A percentile compares a stretch with the other conserved stretches of the same genome.
Evolutionary conservation across 345 rosid species (phyloP).

Genomic region (Sisymbrium irio): DNA sequence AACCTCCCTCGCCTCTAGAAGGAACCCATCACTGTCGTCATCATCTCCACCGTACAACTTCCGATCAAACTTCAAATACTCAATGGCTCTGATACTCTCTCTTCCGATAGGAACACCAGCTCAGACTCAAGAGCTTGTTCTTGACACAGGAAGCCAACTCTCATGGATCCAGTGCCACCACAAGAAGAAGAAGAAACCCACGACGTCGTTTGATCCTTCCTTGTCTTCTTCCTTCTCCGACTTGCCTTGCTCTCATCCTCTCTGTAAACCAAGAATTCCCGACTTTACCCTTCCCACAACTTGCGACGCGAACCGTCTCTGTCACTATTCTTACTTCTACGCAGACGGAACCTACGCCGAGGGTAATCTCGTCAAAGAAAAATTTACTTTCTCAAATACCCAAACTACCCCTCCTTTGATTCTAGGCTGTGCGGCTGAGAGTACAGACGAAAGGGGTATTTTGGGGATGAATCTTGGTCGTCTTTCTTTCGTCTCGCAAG

Average conservation of each 20-base stretch:
- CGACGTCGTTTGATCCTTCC: constrained; percentile 69
- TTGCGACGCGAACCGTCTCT: constrained; percentile 73
- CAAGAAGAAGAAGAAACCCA: constrained; percentile 3
- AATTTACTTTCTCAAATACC: constrained; percentile 51
- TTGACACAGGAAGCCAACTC: constrained; percentile 90
- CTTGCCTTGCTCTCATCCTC: constrained; percentile 72
- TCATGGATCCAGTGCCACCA: constrained; percentile 82
- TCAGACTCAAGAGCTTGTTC: constrained; percentile 70
- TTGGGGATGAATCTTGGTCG: constrained; percentile 93
- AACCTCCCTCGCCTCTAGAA: constrained; percentile 22
- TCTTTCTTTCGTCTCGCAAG: constrained; percentile 76
- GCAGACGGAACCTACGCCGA: constrained; percentile 93
- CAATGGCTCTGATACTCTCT: constrained; percentile 65
- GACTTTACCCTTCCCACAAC: constrained; percentile 85
- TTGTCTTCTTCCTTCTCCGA: constrained; percentile 80
- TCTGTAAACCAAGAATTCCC: constrained; percentile 73
- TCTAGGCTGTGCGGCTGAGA: constrained; percentile 66
- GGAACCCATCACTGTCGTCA: constrained; percentile 35
- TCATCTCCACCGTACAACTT: constrained; percentile 26
- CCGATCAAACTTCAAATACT: constrained; percentile 61
- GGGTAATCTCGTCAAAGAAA: constrained; percentile 83
- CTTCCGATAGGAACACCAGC: constrained; percentile 89
- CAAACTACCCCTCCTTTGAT: constrained; percentile 67
- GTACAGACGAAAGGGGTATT: constrained; percentile 70
- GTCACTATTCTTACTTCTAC: constrained; percentile 91